Evolutionary conservation across 164 flowering plant genomes (phyloP), one percentile per base, ranked within the genome.

Genomic region (Dillenia suffruticosa): DNA sequence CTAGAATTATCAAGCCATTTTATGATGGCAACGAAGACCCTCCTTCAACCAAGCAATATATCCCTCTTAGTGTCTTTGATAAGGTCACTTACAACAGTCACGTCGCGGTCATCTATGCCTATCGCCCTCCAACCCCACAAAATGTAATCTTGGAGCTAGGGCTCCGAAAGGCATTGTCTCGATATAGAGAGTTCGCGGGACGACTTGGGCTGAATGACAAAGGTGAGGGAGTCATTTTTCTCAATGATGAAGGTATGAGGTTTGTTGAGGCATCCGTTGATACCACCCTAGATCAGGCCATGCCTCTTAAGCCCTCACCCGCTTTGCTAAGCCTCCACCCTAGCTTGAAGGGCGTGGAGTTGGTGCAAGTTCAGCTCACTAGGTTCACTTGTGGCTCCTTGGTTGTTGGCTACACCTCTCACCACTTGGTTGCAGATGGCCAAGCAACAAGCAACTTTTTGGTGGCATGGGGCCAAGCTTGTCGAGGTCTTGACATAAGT

Each of bases 361-460:
- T 74, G 52, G 59, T 62, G 10, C 81, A 69, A 55, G 68, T 74
- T 46, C 78, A 77, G 45, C 60, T 77, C 70, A 77, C 78, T 5
- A 49, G 76, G 57, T 77, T 77, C 66, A 32, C 69, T 17, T 76
- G 76, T 54, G 76, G 75, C 15, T 68, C 70, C 2, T 10, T 75
- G 49, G 75, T 63, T 47, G 57, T 75, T 7, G 79, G 79, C 19
- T 67, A 66, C 58, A 72, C 81, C 0, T 24, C 63, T 11, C 67
- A 72, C 64, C 81, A 77, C 54, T 8, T 64, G 3, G 70, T 74
- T 2, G 76, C 78, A 0, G 81, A 77, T 32, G 78, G 78, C 6
- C 69, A 66, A n/a, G 11, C 74, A 9, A 64, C 70, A 2, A 64
- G 76, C 70, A 63, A 61, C 12, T 77, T 77, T 58, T 58, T 72